These are phyloP conservation scores for Phytophthora hibernalis DNA, from an alignment of 352 stramenopile genomes.

Conservation along the genomic window DNA sequence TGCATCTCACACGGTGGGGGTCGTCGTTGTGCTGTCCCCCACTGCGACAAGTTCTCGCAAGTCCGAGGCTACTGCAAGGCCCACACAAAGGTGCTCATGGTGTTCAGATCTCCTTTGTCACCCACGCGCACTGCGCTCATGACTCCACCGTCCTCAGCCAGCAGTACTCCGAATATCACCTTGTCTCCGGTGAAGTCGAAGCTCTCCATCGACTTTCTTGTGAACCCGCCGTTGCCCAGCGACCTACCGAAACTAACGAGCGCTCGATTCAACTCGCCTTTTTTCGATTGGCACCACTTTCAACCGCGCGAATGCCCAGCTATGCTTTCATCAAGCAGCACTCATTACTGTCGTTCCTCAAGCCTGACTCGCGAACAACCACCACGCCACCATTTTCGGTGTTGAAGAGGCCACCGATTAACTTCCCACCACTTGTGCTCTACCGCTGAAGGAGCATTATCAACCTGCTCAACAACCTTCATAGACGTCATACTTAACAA, in stretches of 20 bases:
- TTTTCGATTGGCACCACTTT: constrained; percentile 7
- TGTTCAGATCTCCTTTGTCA: constrained; percentile 35
- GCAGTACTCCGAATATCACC: constrained; percentile 9
- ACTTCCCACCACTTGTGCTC: constrained; percentile 24
- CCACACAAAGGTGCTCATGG: constrained; percentile 70
- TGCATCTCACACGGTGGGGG: constrained; percentile 83
- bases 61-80: constrained; percentile 84
- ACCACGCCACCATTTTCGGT: not conserved
- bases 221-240: constrained; percentile 38
- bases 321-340: constrained; percentile 11
- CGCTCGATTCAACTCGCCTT: not conserved
- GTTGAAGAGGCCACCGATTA: constrained; percentile 25
- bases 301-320: constrained; percentile 2
- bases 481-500: constrained; percentile 26
- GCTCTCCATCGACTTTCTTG: constrained; percentile 64
- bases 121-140: constrained; percentile 28
- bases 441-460: constrained; percentile 26
- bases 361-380: constrained; percentile 11
- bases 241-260: constrained; percentile 5
- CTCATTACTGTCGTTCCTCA: constrained; percentile 40
- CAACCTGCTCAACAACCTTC: not conserved
- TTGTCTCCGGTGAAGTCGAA: constrained; percentile 45
- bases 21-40: constrained; percentile 62
- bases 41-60: constrained; percentile 87
- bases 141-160: constrained; percentile 15